phyloP scores from a whole-genome alignment of 2,329 filamentous ascomycete genomes.

The Aspergillus pseudoviridinutans region DNA sequence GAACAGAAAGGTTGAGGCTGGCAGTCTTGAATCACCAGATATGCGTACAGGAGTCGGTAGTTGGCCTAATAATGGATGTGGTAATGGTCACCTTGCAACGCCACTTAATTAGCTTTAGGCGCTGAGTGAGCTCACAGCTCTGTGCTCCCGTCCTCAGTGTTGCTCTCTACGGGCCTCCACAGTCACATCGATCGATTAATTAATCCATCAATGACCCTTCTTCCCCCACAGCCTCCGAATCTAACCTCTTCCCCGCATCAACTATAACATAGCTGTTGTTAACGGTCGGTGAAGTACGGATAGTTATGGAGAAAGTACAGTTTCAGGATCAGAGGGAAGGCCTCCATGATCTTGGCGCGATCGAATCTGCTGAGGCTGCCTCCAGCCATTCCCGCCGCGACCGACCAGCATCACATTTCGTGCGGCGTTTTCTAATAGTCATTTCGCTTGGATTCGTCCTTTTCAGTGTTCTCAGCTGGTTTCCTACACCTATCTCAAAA shows the following conservation, averaged over 20 bases:
- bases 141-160: not conserved
- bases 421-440: slow-evolving; percentile 3
- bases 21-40: not conserved
- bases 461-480: slow-evolving; percentile 9
- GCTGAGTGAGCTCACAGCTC: not conserved
- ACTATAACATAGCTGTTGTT: not conserved
- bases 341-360: slow-evolving; percentile 2
- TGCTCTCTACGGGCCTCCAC: not conserved
- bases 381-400: not conserved
- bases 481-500: slow-evolving; percentile 2
- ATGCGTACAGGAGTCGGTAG: not conserved
- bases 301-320: slow-evolving; percentile 12
- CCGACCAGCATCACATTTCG: not conserved
- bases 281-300: not conserved
- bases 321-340: not conserved
- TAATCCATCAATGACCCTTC: not conserved
- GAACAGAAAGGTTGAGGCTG: not conserved
- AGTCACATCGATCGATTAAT: not conserved
- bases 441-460: slow-evolving; percentile 8
- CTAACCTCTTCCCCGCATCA: not conserved
- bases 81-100: not conserved
- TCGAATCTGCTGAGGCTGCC: slow-evolving; percentile 8
- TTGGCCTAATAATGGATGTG: no score
- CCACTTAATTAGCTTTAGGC: not conserved
- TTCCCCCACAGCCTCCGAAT: not conserved